Conservation (phyloP, 2,329 filamentous ascomycete species). For the Scolecobasidium constrictum region DNA sequence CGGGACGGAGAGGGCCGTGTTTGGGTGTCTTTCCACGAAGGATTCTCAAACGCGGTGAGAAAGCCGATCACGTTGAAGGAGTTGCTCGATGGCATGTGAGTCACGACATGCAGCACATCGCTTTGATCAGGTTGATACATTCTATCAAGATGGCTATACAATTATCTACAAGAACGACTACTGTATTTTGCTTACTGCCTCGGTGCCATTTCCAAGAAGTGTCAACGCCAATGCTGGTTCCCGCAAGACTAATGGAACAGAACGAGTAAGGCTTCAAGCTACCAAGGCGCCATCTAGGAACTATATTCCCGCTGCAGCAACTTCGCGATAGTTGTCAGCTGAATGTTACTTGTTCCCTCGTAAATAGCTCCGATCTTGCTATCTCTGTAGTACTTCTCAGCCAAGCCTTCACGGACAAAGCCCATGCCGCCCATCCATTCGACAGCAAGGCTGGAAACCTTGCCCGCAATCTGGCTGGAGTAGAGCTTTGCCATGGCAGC, state of each 20-base stretch:
- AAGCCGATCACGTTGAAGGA: conserved; percentile 77
- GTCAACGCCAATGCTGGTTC: no score
- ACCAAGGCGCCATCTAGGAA: no score
- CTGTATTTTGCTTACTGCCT: no score
- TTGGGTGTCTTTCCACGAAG: conserved; percentile 86
- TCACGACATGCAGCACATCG: no score
- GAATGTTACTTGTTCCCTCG: conserved; percentile 76
- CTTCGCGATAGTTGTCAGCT: conserved; percentile 61
- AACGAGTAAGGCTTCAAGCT: no score
- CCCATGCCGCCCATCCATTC: conserved; percentile 99
- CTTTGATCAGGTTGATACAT: no score
- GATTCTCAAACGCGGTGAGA: conserved; percentile 81
- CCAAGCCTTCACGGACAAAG: conserved; percentile 89
- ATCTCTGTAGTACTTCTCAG: conserved; percentile 96
- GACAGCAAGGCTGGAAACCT: conserved; percentile 73
- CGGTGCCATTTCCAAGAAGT: no score
- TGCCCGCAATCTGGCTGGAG: conserved; percentile 82
- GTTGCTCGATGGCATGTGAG: conserved; percentile 55
- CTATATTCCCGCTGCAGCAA: conserved; percentile 59
- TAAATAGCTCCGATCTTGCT: conserved; percentile 99
- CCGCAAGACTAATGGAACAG: no score
- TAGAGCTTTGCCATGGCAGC: conserved; percentile 98
- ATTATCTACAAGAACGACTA: no score
- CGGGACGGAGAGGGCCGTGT: conserved; percentile 57
- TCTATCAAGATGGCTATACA: no score